Conservation (phyloP, 2,329 filamentous ascomycete genomes). For the Hymenoscyphus fraxineus region DNA sequence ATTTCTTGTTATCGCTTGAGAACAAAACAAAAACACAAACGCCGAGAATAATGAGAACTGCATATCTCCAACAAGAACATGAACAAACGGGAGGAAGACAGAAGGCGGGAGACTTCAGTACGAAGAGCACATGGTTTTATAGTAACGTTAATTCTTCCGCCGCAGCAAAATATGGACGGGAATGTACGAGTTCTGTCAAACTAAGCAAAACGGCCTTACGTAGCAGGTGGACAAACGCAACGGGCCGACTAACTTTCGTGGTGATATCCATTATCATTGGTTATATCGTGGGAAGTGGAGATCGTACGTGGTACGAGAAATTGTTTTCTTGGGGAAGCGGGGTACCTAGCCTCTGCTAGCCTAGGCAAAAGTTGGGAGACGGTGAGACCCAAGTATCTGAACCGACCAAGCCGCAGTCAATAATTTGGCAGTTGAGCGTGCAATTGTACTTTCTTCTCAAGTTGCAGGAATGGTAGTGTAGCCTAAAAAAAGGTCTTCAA, state of each 20-base stretch:
- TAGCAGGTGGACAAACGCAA: slow-evolving; percentile 1
- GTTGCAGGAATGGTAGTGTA: too few species aligned
- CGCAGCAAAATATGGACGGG: background rate
- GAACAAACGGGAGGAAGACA: background rate
- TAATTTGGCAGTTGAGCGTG: too few species aligned
- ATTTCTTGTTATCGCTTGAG: slow-evolving; percentile 12
- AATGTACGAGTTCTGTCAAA: background rate
- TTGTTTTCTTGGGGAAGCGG: slow-evolving; percentile 8
- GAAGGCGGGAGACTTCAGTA: background rate
- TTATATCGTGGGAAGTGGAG: background rate
- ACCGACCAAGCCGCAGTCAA: background rate
- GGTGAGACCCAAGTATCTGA: background rate
- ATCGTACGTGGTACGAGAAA: background rate
- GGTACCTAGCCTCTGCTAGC: background rate
- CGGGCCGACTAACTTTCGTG: slow-evolving; percentile 16
- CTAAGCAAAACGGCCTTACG: slow-evolving; percentile 2
- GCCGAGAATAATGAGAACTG: slow-evolving; percentile 5
- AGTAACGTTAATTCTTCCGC: background rate
- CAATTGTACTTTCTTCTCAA: too few species aligned
- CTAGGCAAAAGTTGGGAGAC: background rate
- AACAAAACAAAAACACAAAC: slow-evolving; percentile 5
- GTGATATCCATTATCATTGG: background rate
- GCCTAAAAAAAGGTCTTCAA: too few species aligned
- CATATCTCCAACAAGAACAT: slow-evolving; percentile 6
- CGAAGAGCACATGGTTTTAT: background rate